Conservation (phyloP, 768 basidiomycete genomes). For the Trametes cingulata region DNA sequence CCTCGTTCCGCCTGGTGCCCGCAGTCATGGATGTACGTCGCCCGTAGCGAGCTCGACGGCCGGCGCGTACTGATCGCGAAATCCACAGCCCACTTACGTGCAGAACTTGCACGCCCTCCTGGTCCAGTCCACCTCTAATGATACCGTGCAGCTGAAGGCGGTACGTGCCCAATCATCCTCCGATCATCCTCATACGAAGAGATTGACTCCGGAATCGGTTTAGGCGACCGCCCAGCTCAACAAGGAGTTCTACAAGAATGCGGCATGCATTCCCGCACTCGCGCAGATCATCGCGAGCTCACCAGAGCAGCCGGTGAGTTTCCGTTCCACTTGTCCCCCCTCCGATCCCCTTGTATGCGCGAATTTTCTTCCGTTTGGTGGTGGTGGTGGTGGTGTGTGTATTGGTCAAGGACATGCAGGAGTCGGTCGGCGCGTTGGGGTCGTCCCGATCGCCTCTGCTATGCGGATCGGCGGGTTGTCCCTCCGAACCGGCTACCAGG, state of each 20-base stretch:
- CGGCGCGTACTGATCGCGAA: slow-evolving; percentile 4
- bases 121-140: slow-evolving; percentile 80
- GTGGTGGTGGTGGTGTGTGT: neutral
- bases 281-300: slow-evolving; percentile 84
- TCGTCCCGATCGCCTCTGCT: no score
- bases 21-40: slow-evolving; percentile 18
- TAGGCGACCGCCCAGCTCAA: slow-evolving; percentile 92
- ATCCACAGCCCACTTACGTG: slow-evolving; percentile 63
- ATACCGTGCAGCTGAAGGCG: slow-evolving; percentile 86
- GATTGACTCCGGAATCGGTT: neutral
- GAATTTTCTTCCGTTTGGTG: neutral
- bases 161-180: slow-evolving; percentile 50
- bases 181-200: slow-evolving; percentile 11
- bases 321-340: slow-evolving; percentile 5
- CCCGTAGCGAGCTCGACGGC: neutral
- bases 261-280: slow-evolving; percentile 88
- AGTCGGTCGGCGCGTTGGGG: no score
- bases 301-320: slow-evolving; percentile 78
- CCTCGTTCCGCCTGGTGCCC: neutral
- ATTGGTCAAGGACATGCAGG: no score
- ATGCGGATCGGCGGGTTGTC: no score
- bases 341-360: neutral
- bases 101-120: slow-evolving; percentile 85
- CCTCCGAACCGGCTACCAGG: no score
- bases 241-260: slow-evolving; percentile 89